Conservation (phyloP, 108 stramenopile species). For the Cylindrotheca closterium region DNA sequence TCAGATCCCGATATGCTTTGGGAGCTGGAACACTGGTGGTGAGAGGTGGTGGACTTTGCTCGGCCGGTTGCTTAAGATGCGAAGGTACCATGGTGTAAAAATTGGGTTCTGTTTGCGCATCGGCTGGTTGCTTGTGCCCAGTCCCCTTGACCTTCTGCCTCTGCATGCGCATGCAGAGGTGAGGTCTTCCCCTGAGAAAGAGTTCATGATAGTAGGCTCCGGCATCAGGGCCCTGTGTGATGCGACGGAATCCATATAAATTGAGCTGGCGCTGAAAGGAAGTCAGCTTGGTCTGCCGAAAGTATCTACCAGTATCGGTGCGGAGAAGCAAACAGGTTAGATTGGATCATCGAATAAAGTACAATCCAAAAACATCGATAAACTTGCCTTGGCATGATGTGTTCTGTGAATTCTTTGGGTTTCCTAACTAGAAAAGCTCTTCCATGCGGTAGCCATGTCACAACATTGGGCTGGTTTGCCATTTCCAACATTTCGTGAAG, state of each 20-base stretch:
- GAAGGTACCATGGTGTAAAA: slow-evolving; percentile 73
- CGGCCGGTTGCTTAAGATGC: background rate
- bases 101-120: slow-evolving; percentile 78
- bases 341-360: no score
- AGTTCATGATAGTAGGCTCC: slow-evolving; percentile 84
- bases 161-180: slow-evolving; percentile 73
- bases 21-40: background rate
- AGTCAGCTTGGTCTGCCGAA: slow-evolving; percentile 85
- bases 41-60: background rate
- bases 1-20: slow-evolving; percentile 14
- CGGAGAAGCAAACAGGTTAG: slow-evolving; percentile 13
- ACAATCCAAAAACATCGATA: background rate
- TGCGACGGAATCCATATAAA: slow-evolving; percentile 90
- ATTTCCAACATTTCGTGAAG: slow-evolving; percentile 72
- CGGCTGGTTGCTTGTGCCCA: slow-evolving; percentile 86
- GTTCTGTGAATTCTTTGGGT: slow-evolving; percentile 76
- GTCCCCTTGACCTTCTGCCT: slow-evolving; percentile 90
- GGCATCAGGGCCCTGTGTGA: slow-evolving; percentile 84
- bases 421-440: slow-evolving; percentile 83
- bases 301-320: slow-evolving; percentile 54
- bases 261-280: slow-evolving; percentile 86
- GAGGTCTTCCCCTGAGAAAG: slow-evolving; percentile 79
- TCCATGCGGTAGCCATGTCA: slow-evolving; percentile 83
- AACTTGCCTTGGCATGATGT: slow-evolving; percentile 82
- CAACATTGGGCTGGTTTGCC: slow-evolving; percentile 42